A percentile compares a stretch with the other conserved stretches of the same genome.
Conservation (phyloP, 78 protist genomes). For the Chrysochromulina parva region DNA sequence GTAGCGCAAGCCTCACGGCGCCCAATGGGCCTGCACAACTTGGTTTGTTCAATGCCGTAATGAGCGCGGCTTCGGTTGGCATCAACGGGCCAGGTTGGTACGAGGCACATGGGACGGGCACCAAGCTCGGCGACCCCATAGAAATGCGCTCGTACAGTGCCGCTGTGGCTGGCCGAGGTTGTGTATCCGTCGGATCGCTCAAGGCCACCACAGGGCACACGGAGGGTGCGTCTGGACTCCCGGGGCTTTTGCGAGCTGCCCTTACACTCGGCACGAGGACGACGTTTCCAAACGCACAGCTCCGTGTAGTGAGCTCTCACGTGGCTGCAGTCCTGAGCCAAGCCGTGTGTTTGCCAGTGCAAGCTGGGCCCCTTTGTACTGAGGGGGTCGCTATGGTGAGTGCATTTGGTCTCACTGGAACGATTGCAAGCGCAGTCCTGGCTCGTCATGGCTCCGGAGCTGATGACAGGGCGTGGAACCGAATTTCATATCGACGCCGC, state of each 20-base stretch:
- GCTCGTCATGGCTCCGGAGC: no score
- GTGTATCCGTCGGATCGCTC: conserved; percentile 55
- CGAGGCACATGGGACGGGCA: conserved; percentile 15
- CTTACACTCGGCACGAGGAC: no score
- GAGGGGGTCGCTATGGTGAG: no score
- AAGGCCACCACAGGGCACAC: conserved; percentile 75
- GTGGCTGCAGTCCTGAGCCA: no score
- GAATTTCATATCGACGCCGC: no score
- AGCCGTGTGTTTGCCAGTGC: no score
- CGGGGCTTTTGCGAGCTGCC: neutral
- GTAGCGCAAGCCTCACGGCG: conserved; percentile 53
- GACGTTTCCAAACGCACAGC: no score
- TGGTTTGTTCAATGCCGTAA: conserved; percentile 46
- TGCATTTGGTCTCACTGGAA: no score
- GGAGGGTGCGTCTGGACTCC: conserved; percentile 52
- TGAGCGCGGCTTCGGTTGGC: neutral
- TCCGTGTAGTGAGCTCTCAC: no score
- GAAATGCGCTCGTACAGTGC: conserved; percentile 36
- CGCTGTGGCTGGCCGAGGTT: neutral
- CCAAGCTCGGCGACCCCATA: conserved; percentile 68
- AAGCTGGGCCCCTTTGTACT: no score
- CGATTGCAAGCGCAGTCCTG: no score
- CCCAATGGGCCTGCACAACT: conserved; percentile 71
- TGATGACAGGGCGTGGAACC: no score
- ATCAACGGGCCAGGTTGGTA: conserved; percentile 44